Percentiles rank a stretch among this genome's conserved stretches.
These are phyloP conservation scores for Ananas comosus DNA, from an alignment of 176 grass and related monocot genomes.

Conservation along the genomic window DNA sequence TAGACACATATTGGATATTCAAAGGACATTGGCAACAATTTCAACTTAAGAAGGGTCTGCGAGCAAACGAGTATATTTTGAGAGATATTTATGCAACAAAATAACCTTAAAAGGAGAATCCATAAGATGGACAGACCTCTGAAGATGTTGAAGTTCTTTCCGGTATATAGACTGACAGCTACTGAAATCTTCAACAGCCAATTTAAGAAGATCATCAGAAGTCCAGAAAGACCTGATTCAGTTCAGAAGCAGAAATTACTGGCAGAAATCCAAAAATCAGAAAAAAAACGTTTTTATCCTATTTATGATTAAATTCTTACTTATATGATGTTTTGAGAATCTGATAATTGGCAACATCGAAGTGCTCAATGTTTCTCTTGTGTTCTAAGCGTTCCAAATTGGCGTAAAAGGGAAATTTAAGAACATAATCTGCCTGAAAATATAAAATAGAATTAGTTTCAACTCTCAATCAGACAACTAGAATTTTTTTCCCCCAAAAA, in stretches of 20 bases:
- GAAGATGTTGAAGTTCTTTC: constrained; percentile 54
- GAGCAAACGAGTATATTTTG: too few relatives aligned
- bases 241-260: not conserved
- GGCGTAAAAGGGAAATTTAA: constrained; percentile 55
- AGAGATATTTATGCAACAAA: too few relatives aligned
- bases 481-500: not conserved
- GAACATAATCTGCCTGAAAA: constrained; percentile 50
- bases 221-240: constrained; percentile 27
- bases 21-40: not conserved
- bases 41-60: not conserved
- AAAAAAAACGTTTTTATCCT: not conserved
- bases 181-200: constrained; percentile 44
- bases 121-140: constrained; percentile 32
- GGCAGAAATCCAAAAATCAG: not conserved
- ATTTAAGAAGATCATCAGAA: constrained; percentile 32
- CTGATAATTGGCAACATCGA: constrained; percentile 15
- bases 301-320: constrained; percentile 30
- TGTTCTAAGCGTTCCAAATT: constrained; percentile 66
- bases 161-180: constrained; percentile 37
- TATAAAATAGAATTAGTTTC: not conserved
- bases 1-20: too few relatives aligned
- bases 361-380: constrained; percentile 62
- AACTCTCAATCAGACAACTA: not conserved
- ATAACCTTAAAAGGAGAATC: not conserved
- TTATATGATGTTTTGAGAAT: constrained; percentile 39